Evolutionary conservation across 768 basidiomycete genomes (phyloP), one percentile per base, ranked within the genome.

Genomic region (Mycena filopes): DNA sequence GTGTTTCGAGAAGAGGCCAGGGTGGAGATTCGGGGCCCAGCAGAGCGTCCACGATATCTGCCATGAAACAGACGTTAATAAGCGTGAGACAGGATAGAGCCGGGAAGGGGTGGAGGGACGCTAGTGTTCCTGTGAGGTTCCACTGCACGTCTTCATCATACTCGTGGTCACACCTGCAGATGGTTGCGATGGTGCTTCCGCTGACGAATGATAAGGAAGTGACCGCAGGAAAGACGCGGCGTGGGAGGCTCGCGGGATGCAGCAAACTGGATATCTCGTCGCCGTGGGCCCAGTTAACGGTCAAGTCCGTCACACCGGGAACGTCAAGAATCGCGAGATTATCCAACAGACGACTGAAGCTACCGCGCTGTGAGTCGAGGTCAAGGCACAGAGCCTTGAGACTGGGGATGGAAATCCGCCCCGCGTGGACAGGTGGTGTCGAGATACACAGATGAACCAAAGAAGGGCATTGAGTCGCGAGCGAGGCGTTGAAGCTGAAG

Each of bases 231-330:
- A 59, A 59, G 23, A n/a, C 26, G 20, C 8, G 26, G 10, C 38
- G 46, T 26, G 33, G n/a, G 43, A 29, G 33, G 13, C 4, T 28
- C 25, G 23, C 29, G 20, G 47, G 40, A 15, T 50, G 41, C 26
- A 59, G 41, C 18, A 59, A 40, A 3, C n/a, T 6, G 31, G 21
- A 20, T 16, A 59, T 59, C 20, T 59, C 47, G 25, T 59, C 57
- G 36, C 51, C 51, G 36, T 53, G 51, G 15, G 33, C n/a, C 20
- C 7, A 20, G 20, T 53, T 8, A 6, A 53, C 15, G n/a, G 23
- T 6, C 10, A 53, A 36, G 5, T 53, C n/a, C 11, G 51, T 53
- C 3, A 53, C n/a, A 1, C 36, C 51, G n/a, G 51, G 36, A 1
- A 36, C 40, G 16, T 53, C 23, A 21, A 57, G 36, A 33, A 49